phyloP scores from a whole-genome alignment of 495 filamentous ascomycete species.

The Hypoxylon intermedium region DNA sequence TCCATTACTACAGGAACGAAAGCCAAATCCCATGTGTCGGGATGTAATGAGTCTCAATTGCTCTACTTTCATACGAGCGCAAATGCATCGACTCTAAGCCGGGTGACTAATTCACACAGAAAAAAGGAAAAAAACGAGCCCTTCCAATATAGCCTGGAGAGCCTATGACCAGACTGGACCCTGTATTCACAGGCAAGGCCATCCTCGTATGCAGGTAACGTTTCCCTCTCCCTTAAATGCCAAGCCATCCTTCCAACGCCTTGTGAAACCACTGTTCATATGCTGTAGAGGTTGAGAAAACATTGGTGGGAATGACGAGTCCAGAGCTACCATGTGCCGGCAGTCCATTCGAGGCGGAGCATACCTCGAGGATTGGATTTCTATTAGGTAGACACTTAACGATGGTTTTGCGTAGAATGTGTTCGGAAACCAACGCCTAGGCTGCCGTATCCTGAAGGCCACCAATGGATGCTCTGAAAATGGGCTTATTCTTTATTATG shows the following conservation, averaged over 20 bases:
- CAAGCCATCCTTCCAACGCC: slow-evolving; percentile 29
- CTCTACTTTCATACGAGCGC: slow-evolving; percentile 18
- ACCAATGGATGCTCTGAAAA: slow-evolving; percentile 21
- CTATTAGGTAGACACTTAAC: slow-evolving; percentile 8
- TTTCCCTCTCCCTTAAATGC: slow-evolving; percentile 35
- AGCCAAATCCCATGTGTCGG: background rate
- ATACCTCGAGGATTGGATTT: slow-evolving; percentile 11
- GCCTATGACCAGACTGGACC: background rate
- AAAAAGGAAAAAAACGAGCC: slow-evolving; percentile 9
- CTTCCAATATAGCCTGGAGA: background rate
- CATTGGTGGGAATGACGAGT: slow-evolving; percentile 28
- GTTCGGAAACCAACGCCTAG: slow-evolving; percentile 7
- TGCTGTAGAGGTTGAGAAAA: slow-evolving; percentile 33
- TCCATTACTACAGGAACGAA: too few species aligned
- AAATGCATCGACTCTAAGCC: slow-evolving; percentile 23
- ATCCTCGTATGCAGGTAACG: slow-evolving; percentile 26
- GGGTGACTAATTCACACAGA: slow-evolving; percentile 19
- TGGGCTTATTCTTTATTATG: slow-evolving; percentile 21
- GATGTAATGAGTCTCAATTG: slow-evolving; percentile 24
- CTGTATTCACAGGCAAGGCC: background rate
- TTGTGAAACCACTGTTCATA: slow-evolving; percentile 28
- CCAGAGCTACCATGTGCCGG: slow-evolving; percentile 8
- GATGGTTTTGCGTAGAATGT: slow-evolving; percentile 13
- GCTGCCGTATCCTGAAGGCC: slow-evolving; percentile 31
- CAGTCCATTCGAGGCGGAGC: slow-evolving; percentile 14